Conservation (phyloP, 2,329 filamentous ascomycete genomes). For the Leptoxyphium fumago region DNA sequence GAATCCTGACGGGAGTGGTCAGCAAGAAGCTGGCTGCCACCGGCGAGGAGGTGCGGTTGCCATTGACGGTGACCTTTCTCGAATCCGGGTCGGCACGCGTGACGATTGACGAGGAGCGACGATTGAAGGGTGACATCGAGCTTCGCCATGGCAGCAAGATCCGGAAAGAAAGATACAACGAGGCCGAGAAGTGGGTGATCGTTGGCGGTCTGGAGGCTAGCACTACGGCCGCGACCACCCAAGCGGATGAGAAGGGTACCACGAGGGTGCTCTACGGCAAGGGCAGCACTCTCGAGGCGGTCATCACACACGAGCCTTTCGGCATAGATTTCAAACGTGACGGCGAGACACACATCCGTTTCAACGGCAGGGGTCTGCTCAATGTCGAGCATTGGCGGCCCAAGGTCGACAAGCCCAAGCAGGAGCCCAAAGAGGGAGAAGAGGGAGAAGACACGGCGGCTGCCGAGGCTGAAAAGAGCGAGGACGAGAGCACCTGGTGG, state of each 20-base stretch:
- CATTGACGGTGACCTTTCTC: slow-evolving; percentile 75
- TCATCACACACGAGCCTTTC: slow-evolving; percentile 74
- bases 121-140: slow-evolving; percentile 77
- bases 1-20: slow-evolving; percentile 65
- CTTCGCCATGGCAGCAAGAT: slow-evolving; percentile 70
- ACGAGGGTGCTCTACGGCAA: slow-evolving; percentile 68
- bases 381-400: slow-evolving; percentile 93
- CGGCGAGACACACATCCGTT: slow-evolving; percentile 64
- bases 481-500: slow-evolving; percentile 92
- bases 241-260: slow-evolving; percentile 50
- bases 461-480: slow-evolving; percentile 29
- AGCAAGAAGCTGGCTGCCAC: slow-evolving; percentile 58
- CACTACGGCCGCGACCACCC: slow-evolving; percentile 52
- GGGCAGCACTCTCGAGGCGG: slow-evolving; percentile 59
- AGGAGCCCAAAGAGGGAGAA: slow-evolving; percentile 43
- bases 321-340: slow-evolving; percentile 75
- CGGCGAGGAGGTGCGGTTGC: slow-evolving; percentile 59
- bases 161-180: slow-evolving; percentile 88
- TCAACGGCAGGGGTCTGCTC: slow-evolving; percentile 80
- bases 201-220: slow-evolving; percentile 67
- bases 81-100: slow-evolving; percentile 80
- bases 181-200: slow-evolving; percentile 72
- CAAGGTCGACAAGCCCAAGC: slow-evolving; percentile 57
- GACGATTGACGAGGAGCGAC: slow-evolving; percentile 79
- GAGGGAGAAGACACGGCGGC: slow-evolving; percentile 29